Evolutionary conservation across 805 yeast species (phyloP).

Genomic region (Nakazawaea holstii): DNA sequence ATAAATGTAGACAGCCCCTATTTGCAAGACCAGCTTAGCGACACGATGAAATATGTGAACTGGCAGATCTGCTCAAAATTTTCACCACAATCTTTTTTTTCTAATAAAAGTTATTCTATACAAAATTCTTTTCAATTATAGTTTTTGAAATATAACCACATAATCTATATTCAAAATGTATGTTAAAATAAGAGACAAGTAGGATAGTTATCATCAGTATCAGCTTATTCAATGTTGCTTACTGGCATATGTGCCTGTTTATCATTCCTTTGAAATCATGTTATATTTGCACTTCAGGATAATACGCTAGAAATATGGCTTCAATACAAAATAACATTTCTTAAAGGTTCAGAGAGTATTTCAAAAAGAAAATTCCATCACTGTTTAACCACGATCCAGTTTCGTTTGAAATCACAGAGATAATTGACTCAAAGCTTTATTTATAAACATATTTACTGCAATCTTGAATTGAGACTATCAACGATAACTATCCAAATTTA

Average conservation of each 20-base stretch:
- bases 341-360: too few relatives aligned
- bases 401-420: background rate
- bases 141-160: conserved; percentile 1
- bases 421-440: background rate
- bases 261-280: too few relatives aligned
- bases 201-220: background rate
- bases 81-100: conserved; percentile 5
- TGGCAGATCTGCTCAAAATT: conserved; percentile 7
- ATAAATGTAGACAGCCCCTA: conserved; percentile 1
- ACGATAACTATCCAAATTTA: background rate
- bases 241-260: background rate
- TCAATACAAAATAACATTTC: too few relatives aligned
- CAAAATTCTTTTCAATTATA: background rate
- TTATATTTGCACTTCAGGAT: too few relatives aligned
- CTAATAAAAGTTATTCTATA: conserved; percentile 1
- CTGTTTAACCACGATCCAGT: background rate
- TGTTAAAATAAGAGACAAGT: background rate
- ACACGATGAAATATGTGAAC: background rate
- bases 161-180: conserved; percentile 9
- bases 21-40: background rate
- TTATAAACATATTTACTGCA: too few relatives aligned
- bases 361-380: background rate
- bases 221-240: background rate
- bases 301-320: too few relatives aligned
- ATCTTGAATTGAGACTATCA: too few relatives aligned